Evolutionary conservation across 768 basidiomycete species (phyloP), one percentile per base, ranked within the genome.

Genomic region (Trametes punicea): DNA sequence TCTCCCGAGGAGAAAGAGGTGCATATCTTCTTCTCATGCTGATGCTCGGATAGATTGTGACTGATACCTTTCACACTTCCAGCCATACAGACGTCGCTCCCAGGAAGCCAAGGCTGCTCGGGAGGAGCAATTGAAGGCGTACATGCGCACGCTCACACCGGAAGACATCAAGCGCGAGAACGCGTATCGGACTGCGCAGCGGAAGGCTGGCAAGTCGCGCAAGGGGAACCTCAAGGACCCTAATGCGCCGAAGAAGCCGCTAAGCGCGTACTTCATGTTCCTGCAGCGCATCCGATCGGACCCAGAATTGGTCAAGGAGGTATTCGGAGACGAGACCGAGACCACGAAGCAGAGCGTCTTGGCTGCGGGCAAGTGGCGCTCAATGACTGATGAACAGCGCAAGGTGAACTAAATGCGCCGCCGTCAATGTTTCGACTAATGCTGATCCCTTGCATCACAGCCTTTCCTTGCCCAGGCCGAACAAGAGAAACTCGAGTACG

Each of bases 191-290:
- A 85, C 94, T 36, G 91, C 92, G 27, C 93, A 96, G 72, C 85
- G 94, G 57, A 93, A 92, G 72, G 88, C 90, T 15, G 94, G 94
- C 60, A 93, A 93, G 71, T 93, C 90, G 34, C 81, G 92, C 60
- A 91, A 88, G 80, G 88, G 88, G 62, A 97, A 97, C 69, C 89
- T 97, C 73, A 96, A 95, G 75, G 93, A 97, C 69, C 93, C 93
- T 30, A 96, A 97, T 67, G 94, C 93, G 7, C 94, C 94, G 3
- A 95, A 93, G 83, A 96, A 96, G 68, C 94, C 94, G 6, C 81
- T 96, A 40, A 88, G 85, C 67, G 93, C 94, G 0, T 97, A 96
- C 67, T 96, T 97, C 62, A 90, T 95, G 85, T 97, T 94, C 76
- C 70, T 96, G 61, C 93, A 94, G 69, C 83, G 87, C 41, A 97